phyloP scores from a whole-genome alignment of 768 basidiomycete genomes.

The Hygrophoropsis aurantiaca region DNA sequence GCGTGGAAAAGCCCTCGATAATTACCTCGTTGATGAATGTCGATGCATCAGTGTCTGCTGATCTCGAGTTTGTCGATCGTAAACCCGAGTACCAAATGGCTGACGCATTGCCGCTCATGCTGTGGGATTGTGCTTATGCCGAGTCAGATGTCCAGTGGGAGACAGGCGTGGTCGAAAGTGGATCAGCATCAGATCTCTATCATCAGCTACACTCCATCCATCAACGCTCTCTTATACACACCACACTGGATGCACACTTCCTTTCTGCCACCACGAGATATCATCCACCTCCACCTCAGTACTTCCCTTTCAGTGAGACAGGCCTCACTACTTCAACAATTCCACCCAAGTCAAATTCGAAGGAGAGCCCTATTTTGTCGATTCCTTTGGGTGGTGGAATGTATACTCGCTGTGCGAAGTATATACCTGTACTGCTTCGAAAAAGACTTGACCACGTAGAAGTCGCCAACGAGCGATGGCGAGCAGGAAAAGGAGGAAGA shows the following conservation, averaged over 20 bases:
- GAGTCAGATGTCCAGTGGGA: constrained; percentile 73
- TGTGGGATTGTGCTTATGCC: constrained; percentile 86
- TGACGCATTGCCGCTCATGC: constrained; percentile 83
- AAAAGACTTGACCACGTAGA: constrained; percentile 71
- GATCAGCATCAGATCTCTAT: constrained; percentile 41
- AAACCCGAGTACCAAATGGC: constrained; percentile 96
- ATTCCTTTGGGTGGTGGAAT: constrained; percentile 76
- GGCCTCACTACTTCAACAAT: constrained; percentile 18
- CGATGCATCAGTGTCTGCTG: constrained; percentile 30
- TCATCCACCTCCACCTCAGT: constrained; percentile 42
- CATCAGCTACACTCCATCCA: constrained; percentile 54
- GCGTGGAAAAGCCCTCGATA: constrained; percentile 72
- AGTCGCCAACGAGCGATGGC: constrained; percentile 77
- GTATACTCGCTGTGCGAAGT: constrained; percentile 58
- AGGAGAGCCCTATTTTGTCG: constrained; percentile 33
- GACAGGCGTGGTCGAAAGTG: constrained; percentile 42
- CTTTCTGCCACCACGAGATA: constrained; percentile 51
- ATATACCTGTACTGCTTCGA: constrained; percentile 65
- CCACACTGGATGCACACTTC: constrained; percentile 66
- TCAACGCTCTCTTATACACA: constrained; percentile 62
- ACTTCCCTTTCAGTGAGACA: constrained; percentile 36
- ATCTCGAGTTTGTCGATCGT: constrained; percentile 52
- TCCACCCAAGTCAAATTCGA: constrained; percentile 11
- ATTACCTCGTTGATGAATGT: constrained; percentile 76
- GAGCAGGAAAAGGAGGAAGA: constrained; percentile 59